A percentile compares a stretch with the other conserved stretches of the same genome.
Conservation (phyloP, 1,139 yeast genomes). For the Suhomyces maxii region DNA sequence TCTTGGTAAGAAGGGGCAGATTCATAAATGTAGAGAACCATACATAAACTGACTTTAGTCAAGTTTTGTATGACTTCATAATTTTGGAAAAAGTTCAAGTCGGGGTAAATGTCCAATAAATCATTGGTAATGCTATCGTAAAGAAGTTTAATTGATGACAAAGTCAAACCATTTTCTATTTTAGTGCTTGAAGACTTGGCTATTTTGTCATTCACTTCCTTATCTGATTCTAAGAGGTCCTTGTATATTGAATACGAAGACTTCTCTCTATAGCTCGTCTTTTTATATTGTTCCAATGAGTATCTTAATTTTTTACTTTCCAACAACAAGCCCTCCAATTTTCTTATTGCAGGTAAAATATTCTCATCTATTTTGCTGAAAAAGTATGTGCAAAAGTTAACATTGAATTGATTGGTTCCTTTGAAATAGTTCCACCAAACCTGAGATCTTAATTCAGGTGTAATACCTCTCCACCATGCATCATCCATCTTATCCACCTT, state of each 20-base stretch:
- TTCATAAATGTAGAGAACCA: conserved; percentile 22
- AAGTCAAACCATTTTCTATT: conserved; percentile 1
- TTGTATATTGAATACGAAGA: not conserved
- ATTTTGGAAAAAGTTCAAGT: conserved; percentile 42
- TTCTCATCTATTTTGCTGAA: conserved; percentile 16
- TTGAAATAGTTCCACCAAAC: conserved; percentile 52
- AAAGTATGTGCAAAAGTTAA: conserved; percentile 18
- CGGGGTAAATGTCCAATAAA: conserved; percentile 40
- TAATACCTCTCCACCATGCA: conserved; percentile 70
- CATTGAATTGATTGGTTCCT: conserved; percentile 23
- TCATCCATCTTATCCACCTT: conserved; percentile 39
- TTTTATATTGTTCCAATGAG: conserved; percentile 4
- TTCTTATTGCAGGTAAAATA: conserved; percentile 4
- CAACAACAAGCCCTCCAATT: conserved; percentile 3
- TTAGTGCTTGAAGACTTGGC: not conserved
- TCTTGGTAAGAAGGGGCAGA: conserved; percentile 13
- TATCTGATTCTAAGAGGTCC: not conserved
- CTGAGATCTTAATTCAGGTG: conserved; percentile 43
- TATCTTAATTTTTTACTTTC: conserved; percentile 6
- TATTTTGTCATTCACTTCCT: conserved; percentile 1
- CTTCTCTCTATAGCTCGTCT: not conserved
- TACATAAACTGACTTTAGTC: conserved; percentile 29
- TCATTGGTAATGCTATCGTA: conserved; percentile 22
- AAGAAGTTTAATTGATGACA: conserved; percentile 5
- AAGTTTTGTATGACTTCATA: conserved; percentile 25